Evolutionary conservation across 352 stramenopile genomes (phyloP), one percentile per base, ranked within the genome.

Genomic region (Phytophthora sojae): DNA sequence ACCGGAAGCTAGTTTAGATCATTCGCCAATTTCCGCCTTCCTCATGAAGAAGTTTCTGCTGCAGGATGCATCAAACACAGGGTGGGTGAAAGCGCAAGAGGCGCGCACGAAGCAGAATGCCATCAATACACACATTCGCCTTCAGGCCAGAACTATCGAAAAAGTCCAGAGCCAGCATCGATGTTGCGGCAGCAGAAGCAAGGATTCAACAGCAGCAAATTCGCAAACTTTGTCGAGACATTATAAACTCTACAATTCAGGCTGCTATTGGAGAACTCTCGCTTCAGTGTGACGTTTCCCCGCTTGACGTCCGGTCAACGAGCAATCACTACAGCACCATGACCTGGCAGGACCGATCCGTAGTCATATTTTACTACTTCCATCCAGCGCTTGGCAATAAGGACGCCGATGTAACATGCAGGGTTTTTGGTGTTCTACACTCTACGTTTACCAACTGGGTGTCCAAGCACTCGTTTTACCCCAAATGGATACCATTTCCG

Each of bases 41-140:
- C 17, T 25, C 44, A 51, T 51, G 44, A 51, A 51, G 44, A 51
- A 51, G 44, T 51, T 51, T 51, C 44, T 51, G 3, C 44, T 51
- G 19, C 14, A 51, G 19, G 44, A 51, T 25, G 44, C 44, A 6
- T 51, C 44, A 3, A 51, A 51, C 19, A 3, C 44, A 21, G 44
- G 44, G 15, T 51, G 44, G 44, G 44, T 51, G 19, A 51, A 51
- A 51, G 44, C 44, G 15, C 44, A 51, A 51, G 44, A 51, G 6
- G 19, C 44, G 7, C 44, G 17, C 9, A 51, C 44, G 44, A 51
- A 51, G 44, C 15, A 25, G 44, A 51, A 51, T 25, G 26, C 5
- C 44, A 51, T 51, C 15, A 51, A 51, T 9, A 25, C 44, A 15
- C 44, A 51, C 15, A 51, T 51, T 25, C 44, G 44, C 19, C 44